These are phyloP conservation scores for Malus orientalis DNA, from an alignment of 306 rosid genomes.

Conservation along the genomic window DNA sequence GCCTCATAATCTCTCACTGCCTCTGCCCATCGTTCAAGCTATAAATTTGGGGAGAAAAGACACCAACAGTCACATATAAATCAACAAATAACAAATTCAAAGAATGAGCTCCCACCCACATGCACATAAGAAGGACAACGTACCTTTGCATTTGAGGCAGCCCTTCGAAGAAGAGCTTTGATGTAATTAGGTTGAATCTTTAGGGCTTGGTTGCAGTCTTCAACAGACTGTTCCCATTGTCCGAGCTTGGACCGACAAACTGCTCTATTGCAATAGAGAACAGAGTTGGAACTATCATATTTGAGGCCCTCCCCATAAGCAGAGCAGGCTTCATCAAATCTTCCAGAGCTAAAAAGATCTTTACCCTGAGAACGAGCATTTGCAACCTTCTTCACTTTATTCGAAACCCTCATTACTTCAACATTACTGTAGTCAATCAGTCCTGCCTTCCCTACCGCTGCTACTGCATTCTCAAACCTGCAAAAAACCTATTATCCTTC, in stretches of 20 bases:
- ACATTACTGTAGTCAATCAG: slow-evolving; percentile 40
- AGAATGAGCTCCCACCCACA: neutral
- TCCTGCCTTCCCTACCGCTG: slow-evolving; percentile 63
- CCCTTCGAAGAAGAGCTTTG: slow-evolving; percentile 82
- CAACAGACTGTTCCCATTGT: slow-evolving; percentile 81
- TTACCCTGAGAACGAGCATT: slow-evolving; percentile 71
- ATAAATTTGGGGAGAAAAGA: slow-evolving; percentile 7
- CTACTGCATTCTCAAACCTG: slow-evolving; percentile 83
- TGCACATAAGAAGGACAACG: neutral
- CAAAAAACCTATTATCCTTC: slow-evolving; percentile 27
- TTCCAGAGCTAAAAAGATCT: slow-evolving; percentile 64
- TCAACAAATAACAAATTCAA: slow-evolving; percentile 1
- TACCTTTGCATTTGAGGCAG: slow-evolving; percentile 79
- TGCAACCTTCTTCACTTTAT: slow-evolving; percentile 62
- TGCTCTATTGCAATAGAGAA: slow-evolving; percentile 86
- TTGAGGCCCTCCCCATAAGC: slow-evolving; percentile 92
- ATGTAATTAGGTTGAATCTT: slow-evolving; percentile 69
- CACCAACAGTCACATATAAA: slow-evolving; percentile 4
- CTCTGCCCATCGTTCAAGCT: slow-evolving; percentile 90
- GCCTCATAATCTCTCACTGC: slow-evolving; percentile 72
- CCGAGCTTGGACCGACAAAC: slow-evolving; percentile 91
- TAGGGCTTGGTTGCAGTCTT: slow-evolving; percentile 80
- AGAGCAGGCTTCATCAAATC: slow-evolving; percentile 69
- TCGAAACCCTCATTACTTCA: slow-evolving; percentile 52
- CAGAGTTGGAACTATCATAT: slow-evolving; percentile 54